Base-by-base conservation (phyloP, 192 early-diverging fungal genomes). In the Gorgonomyces haynaldii region DNA sequence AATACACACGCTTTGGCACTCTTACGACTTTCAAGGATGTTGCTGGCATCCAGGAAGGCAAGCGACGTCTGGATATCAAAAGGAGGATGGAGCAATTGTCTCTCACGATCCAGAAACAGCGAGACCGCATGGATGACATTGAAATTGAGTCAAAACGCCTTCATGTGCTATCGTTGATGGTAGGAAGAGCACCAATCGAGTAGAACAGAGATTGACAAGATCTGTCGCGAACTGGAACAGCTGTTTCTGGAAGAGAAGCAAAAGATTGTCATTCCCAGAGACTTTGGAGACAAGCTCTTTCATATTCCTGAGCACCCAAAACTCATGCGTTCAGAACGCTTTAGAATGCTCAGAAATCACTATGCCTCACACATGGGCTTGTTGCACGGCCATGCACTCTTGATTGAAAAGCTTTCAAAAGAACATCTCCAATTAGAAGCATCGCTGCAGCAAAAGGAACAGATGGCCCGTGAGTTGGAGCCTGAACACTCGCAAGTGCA, bases 11-110 rank as follows among this genome's bases (percentile, higher is more conserved):
- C 19, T n/a, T 13, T 17, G 46, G 46, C 13, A 38, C 32, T 3
- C 21, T 49, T 6, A 26, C 46, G 15, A 29, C 32, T 15, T 49
- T 49, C 24, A 49, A 49, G 20, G 46, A 26, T 20, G 9, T 24
- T 15, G 28, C n/a, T 2, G 46, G 28, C 22, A 49, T 49, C 21
- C 16, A 38, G 23, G 35, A 49, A 25, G 22, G 23, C 15, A 12
- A 19, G 21, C 5, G 4, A 6, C 22, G 10, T 10, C 1, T 36
- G 32, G 29, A 10, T 0, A 28, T 21, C 4, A 49, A 49, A 26
- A 49, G 4, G 3, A 25, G n/a, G 13, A 49, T 49, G 9, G 15
- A 24, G 46, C 19, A 49, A 12, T 15, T 49, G 6, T 34, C 31
- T 26, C 10, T 15, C 19, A 32, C n/a, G 7, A 35, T 49, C 20